Base-by-base conservation (phyloP, 345 rosid species). In the Citrus reticulata region DNA sequence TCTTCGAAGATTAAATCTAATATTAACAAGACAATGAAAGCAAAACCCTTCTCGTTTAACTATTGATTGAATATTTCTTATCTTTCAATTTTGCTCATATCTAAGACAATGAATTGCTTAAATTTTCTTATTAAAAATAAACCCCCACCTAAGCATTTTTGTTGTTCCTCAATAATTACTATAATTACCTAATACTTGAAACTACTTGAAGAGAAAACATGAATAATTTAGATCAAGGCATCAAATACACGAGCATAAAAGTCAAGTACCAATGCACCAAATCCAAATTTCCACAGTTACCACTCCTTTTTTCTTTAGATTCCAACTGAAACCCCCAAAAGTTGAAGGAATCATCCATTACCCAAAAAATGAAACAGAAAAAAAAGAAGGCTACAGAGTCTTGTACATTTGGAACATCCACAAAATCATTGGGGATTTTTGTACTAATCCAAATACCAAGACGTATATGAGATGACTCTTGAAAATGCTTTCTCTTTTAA, bases 241-340 rank as follows among this genome's bases (percentile, higher is more conserved):
- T 69, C 54, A 42, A 42, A 1, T 11, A 30, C 10, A 11, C 7
- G 16, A 42, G n/a, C 19, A 7, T 32, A 35, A 29, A 24, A 59
- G 55, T 73, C 16, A 11, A 68, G 16, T 17, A 14, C 37, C n/a
- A 40, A 34, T 9, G 4, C 61, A 46, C 9, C 8, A 51, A 55
- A 76, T 76, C 37, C 51, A 76, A 65, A 66, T 11, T 7, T 65
- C 10, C 17, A 13, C 35, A 10, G 16, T 42, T 2, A 10, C n/a
- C 19, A 24, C 5, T 5, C 4, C 35, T 9, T 6, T 34, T 5
- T 51, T 34, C 0, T 1, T 9, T 2, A 2, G 1, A 27, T 0
- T 27, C 17, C 25, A 74, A 74, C 39, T 25, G 30, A 24, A 62
- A 19, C 68, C 68, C 2, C 19, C 0, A 30, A 40, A 39, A 30